Evolutionary conservation across 176 grass and related monocot genomes (phyloP).

Genomic region (Aegilops longissima): DNA sequence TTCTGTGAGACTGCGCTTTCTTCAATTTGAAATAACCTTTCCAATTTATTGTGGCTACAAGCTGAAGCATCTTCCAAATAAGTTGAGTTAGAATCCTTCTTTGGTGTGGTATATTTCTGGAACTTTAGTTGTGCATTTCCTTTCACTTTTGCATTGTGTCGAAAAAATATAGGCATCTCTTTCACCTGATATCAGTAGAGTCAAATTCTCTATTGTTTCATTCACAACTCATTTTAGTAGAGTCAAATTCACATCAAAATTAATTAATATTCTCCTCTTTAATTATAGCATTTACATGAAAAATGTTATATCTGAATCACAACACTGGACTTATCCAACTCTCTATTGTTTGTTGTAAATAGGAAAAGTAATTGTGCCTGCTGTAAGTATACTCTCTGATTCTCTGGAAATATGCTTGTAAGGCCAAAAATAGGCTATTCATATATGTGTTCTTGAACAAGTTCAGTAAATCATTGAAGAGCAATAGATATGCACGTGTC

Average conservation of each 20-base stretch:
- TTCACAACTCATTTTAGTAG: too few species aligned
- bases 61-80: constrained; percentile 33
- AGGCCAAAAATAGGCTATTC: too few species aligned
- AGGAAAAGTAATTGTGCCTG: too few species aligned
- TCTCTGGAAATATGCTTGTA: too few species aligned
- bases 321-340: too few species aligned
- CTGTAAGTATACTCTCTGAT: too few species aligned
- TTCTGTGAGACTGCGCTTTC: constrained; percentile 8
- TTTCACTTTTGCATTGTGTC: constrained; percentile 7
- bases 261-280: constrained; percentile 14
- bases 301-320: too few species aligned
- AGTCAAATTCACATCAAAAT: not conserved
- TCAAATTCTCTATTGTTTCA: not conserved
- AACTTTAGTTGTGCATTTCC: constrained; percentile 15
- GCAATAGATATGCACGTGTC: too few species aligned
- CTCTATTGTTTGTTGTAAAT: too few species aligned
- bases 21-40: constrained; percentile 15
- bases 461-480: too few species aligned
- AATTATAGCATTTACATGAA: not conserved
- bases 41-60: constrained; percentile 14
- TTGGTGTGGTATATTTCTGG: constrained; percentile 23
- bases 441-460: too few species aligned
- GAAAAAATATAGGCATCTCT: constrained; percentile 2
- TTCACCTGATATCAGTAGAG: not conserved
- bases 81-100: constrained; percentile 16